Evolutionary conservation across 129 eudicot genomes (phyloP).

Genomic region (Flaveria sonorensis): DNA sequence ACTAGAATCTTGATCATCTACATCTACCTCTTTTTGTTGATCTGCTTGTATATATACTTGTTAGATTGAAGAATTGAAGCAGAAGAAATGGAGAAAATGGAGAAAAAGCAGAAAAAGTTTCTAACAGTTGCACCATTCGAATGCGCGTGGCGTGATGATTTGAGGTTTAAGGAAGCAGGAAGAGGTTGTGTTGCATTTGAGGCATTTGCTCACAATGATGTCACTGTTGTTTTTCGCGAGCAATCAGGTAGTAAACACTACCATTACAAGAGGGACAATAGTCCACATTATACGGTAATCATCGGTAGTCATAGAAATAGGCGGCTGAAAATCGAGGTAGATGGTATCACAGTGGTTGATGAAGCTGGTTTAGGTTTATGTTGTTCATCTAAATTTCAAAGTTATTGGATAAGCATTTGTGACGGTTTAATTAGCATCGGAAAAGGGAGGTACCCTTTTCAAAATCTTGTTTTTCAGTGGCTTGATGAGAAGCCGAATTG

Average conservation of each 20-base stretch:
- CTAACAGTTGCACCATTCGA: constrained; percentile 95
- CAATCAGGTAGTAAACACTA: constrained; percentile 92
- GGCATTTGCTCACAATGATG: constrained; percentile 96
- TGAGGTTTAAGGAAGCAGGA: constrained; percentile 91
- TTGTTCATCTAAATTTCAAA: constrained; percentile 85
- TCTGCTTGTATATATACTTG: constrained; percentile 5
- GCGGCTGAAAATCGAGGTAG: constrained; percentile 75
- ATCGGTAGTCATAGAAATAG: constrained; percentile 89
- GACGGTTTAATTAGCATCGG: constrained; percentile 95
- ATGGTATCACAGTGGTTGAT: constrained; percentile 88
- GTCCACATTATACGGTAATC: constrained; percentile 90
- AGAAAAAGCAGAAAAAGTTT: constrained; percentile 72
- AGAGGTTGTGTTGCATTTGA: constrained; percentile 96
- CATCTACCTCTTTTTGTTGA: neutral
- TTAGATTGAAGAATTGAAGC: constrained; percentile 15
- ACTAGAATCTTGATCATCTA: constrained; percentile 9
- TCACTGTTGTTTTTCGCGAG: constrained; percentile 87
- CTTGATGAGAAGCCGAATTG: constrained; percentile 86
- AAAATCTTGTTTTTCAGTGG: constrained; percentile 93
- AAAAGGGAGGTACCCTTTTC: constrained; percentile 94
- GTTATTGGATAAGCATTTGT: constrained; percentile 92
- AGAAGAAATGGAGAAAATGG: constrained; percentile 48
- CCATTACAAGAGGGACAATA: constrained; percentile 87
- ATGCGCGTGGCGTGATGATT: constrained; percentile 91
- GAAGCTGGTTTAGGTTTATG: constrained; percentile 80